Base-by-base conservation (phyloP, 352 stramenopile genomes). In the Globisporangium parvum region DNA sequence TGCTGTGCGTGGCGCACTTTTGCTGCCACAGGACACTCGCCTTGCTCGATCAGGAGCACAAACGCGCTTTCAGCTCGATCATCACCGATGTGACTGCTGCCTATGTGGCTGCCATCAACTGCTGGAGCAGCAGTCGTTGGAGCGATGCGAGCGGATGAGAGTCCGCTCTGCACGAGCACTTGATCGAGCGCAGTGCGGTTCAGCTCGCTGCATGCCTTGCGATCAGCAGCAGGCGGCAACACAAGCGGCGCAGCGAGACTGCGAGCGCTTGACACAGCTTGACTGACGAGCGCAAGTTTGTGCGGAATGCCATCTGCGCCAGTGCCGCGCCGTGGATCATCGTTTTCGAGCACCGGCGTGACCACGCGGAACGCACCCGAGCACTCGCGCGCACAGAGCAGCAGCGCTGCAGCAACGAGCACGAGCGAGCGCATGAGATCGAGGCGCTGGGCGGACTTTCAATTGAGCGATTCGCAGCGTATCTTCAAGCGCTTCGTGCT, bases 21-120 rank as follows among this genome's bases (percentile, higher is more conserved):
- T 37, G 77, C 68, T 24, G 77, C 73, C 51, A 80, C 80, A 55
- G 80, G 70, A 63, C 80, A 75, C 65, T 35, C 52, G 14, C 28
- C 41, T 14, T 28, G 42, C 28, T 57, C 28, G n/a, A 51, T 21
- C 12, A 57, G 20, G n/a, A 57, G 52, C 26, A 57, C 42, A 18
- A 57, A 57, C 26, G 52, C 28, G 6, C 20, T 10, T 4, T 9
- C 21, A 0, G 1, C 52, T n/a, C 17, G 21, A 11, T 20, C 37
- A 10, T 55, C 50, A 18, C 42, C 42, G n/a, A 31, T 31, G 26
- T 42, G 37, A n/a, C 6, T n/a, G 17, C 37, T 42, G 11, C 5
- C 14, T 11, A 20, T 42, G 37, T 14, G 37, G 20, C 3, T 42
- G 12, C 2, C 37, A 42, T 42, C 17, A n/a, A 4, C 37, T 42